phyloP scores from a whole-genome alignment of 2,329 filamentous ascomycete species.

The Paecilomyces sp. region DNA sequence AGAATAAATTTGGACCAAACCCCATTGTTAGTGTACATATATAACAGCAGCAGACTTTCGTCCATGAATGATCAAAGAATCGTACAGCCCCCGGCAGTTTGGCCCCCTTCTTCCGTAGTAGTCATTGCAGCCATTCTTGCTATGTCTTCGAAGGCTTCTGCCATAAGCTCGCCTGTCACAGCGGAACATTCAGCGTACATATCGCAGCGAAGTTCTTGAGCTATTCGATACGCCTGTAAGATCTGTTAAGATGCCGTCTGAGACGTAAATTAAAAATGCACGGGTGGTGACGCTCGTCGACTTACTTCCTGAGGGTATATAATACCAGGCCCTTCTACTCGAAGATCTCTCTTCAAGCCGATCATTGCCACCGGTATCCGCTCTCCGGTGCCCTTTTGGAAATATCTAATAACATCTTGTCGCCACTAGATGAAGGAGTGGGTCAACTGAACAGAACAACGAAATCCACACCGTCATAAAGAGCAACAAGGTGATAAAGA shows the following conservation, averaged over 20 bases:
- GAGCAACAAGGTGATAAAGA: neutral
- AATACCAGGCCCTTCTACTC: constrained; percentile 38
- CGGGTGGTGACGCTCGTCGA: neutral
- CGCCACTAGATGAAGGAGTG: constrained; percentile 28
- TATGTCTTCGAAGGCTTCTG: constrained; percentile 55
- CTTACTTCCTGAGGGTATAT: constrained; percentile 37
- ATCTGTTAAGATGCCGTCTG: constrained; percentile 8
- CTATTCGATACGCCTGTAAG: constrained; percentile 47
- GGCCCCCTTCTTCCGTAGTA: constrained; percentile 47
- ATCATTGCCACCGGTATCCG: constrained; percentile 52
- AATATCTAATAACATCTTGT: constrained; percentile 40
- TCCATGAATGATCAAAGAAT: constrained; percentile 27
- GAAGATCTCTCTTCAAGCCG: constrained; percentile 52
- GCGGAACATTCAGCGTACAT: constrained; percentile 58
- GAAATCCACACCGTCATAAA: neutral
- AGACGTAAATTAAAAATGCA: neutral
- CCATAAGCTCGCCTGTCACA: constrained; percentile 52
- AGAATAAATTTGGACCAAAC: neutral
- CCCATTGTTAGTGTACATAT: neutral
- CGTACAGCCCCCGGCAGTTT: constrained; percentile 36
- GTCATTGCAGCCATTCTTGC: constrained; percentile 52
- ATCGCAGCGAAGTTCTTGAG: constrained; percentile 55
- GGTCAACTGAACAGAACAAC: neutral
- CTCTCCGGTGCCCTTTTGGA: constrained; percentile 39
- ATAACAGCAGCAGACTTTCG: neutral